Base-by-base conservation (phyloP, 352 stramenopile species). In the Globisporangium cylindrosporum region DNA sequence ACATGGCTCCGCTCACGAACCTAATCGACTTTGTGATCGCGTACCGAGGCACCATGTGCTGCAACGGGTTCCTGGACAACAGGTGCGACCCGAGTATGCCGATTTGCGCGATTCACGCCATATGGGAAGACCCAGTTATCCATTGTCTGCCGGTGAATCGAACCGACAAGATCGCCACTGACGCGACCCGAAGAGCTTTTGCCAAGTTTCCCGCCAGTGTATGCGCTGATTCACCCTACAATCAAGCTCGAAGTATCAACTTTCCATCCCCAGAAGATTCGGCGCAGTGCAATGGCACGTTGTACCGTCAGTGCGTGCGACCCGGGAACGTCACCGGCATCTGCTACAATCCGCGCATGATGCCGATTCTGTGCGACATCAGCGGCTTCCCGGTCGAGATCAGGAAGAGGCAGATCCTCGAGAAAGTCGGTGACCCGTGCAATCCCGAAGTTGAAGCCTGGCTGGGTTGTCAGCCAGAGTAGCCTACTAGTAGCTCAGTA, bases 21-120 rank as follows among this genome's bases (percentile, higher is more conserved):
- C 15, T 74, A 3, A 51, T 68, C 2, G 3, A 25, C 3, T 68
- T 74, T 36, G 34, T 24, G 2, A 53, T 57, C 5, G 20, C 34
- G 18, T 36, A 59, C 38, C 14, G 38, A 48, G 38, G 14, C 6
- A 48, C 38, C 9, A 48, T 65, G 10, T 72, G 65, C 53, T 74
- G 69, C 54, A 74, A 72, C 25, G 69, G 69, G 7, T 74, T 74
- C 32, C 32, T 67, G 1, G 43, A 48, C 20, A 25, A 49, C 10
- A 27, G 38, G 4, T 75, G 69, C 38, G 54, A 75, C 25, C 34
- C 70, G 1, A 48, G 1, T 7, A 65, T 68, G 3, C 36, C 58
- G n/a, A 6, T 54, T n/a, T 73, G 66, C 24, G n/a, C 12, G 2
- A 0, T 48, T 8, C 27, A 72, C 27, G 24, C 59, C 15, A 15